Evolutionary conservation across 2,329 filamentous ascomycete genomes (phyloP).

Genomic region (Curvularia spicifera): DNA sequence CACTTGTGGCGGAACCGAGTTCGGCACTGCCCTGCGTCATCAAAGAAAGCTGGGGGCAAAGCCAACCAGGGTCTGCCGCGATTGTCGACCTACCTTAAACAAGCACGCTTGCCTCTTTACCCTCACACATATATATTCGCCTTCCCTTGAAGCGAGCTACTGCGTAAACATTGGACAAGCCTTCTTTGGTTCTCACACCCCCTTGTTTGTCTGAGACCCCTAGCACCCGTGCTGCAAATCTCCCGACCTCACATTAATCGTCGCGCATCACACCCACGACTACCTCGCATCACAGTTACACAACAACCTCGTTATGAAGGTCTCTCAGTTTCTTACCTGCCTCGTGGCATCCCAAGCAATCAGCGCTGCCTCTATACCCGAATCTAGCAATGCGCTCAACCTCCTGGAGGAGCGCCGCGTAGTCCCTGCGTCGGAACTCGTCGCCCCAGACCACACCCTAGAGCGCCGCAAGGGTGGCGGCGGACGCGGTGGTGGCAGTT

Average conservation of each 20-base stretch:
- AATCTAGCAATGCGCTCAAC: constrained; percentile 33
- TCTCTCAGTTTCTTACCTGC: constrained; percentile 33
- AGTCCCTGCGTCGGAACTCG: constrained; percentile 26
- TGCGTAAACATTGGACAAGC: constrained; percentile 14
- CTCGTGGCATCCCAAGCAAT: constrained; percentile 30
- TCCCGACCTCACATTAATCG: constrained; percentile 5
- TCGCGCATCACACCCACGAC: constrained; percentile 12
- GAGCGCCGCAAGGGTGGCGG: constrained; percentile 50
- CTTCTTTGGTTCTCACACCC: background rate
- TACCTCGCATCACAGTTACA: constrained; percentile 10
- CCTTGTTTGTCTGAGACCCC: background rate
- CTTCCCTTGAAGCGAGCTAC: constrained; percentile 9
- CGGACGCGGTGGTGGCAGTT: constrained; percentile 39
- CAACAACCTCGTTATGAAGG: constrained; percentile 33
- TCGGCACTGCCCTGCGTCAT: no score
- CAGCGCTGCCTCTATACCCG: constrained; percentile 39
- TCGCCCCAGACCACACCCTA: constrained; percentile 43
- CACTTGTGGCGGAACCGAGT: constrained; percentile 4
- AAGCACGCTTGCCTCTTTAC: constrained; percentile 13
- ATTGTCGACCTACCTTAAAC: constrained; percentile 15
- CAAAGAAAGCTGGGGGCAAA: no score
- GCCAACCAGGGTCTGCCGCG: background rate
- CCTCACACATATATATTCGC: background rate
- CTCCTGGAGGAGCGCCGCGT: constrained; percentile 28
- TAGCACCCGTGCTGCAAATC: background rate